Percentiles rank a stretch among this genome's conserved stretches.
These are phyloP conservation scores for Glycine soja DNA, from an alignment of 306 rosid species.

Conservation along the genomic window DNA sequence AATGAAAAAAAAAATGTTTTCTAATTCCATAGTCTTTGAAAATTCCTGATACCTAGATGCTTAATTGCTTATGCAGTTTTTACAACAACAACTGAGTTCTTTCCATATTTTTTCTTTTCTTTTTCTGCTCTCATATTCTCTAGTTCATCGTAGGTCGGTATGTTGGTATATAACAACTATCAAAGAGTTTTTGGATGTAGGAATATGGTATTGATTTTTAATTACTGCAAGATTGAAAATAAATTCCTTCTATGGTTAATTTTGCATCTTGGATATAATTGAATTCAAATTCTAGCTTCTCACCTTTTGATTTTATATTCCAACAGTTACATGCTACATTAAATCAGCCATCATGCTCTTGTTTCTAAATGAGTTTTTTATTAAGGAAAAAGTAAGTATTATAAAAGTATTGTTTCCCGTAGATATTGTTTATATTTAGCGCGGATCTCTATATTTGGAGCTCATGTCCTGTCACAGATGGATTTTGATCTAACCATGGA, in stretches of 20 bases:
- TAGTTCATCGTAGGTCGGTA: conserved; percentile 21
- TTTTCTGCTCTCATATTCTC: neutral
- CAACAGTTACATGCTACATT: neutral
- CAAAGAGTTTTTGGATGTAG: neutral
- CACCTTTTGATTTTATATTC: conserved; percentile 15
- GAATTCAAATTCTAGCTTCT: conserved; percentile 25
- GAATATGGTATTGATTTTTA: conserved; percentile 3
- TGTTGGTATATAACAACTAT: conserved; percentile 18
- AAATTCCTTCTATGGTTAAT: neutral
- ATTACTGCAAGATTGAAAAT: conserved; percentile 12
- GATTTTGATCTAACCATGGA: conserved; percentile 29
- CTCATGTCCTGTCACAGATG: conserved; percentile 6
- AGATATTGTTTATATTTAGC: conserved; percentile 14
- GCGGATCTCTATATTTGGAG: conserved; percentile 12
- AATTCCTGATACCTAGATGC: too few relatives aligned
- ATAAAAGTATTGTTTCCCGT: conserved; percentile 1
- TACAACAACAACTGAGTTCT: neutral
- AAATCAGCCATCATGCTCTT: conserved; percentile 10
- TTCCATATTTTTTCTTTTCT: neutral
- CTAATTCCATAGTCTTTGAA: too few relatives aligned
- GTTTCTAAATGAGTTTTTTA: conserved; percentile 5
- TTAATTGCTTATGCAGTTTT: too few relatives aligned
- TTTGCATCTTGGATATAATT: neutral
- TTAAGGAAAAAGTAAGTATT: conserved; percentile 8
- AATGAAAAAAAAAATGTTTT: too few relatives aligned